Percentiles rank a stretch among this genome's conserved stretches.
These are phyloP conservation scores for Lachnellula subtilissima DNA, from an alignment of 2,329 filamentous ascomycete species.

Conservation along the genomic window DNA sequence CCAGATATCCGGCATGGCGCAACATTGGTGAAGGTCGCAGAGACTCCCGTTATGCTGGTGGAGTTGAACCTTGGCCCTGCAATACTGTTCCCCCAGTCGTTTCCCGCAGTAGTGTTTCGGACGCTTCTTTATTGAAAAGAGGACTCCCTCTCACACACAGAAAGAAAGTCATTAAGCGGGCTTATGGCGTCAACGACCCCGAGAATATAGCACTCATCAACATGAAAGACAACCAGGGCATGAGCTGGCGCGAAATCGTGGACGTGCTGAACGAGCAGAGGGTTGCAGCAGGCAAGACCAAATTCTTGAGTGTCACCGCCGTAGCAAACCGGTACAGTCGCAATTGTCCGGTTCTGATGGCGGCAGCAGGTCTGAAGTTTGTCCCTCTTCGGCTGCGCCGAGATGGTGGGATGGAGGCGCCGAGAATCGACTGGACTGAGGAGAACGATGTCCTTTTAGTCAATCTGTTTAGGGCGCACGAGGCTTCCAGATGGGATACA, in stretches of 20 bases:
- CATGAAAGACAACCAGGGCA: slow-evolving; percentile 19
- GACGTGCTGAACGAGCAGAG: slow-evolving; percentile 21
- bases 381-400: slow-evolving; percentile 19
- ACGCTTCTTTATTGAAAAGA: slow-evolving; percentile 25
- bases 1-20: neutral
- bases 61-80: slow-evolving; percentile 15
- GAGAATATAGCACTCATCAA: slow-evolving; percentile 31
- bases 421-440: slow-evolving; percentile 14
- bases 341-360: slow-evolving; percentile 29
- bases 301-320: slow-evolving; percentile 20
- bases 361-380: slow-evolving; percentile 22
- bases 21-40: slow-evolving; percentile 5
- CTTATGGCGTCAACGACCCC: slow-evolving; percentile 29
- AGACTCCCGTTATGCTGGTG: slow-evolving; percentile 21
- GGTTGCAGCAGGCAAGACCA: slow-evolving; percentile 13
- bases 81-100: slow-evolving; percentile 18
- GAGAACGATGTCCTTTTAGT: slow-evolving; percentile 20
- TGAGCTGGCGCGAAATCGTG: slow-evolving; percentile 22
- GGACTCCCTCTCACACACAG: slow-evolving; percentile 13
- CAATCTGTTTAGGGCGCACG: slow-evolving; percentile 12
- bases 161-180: slow-evolving; percentile 21
- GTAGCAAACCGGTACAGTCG: slow-evolving; percentile 29
- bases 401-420: neutral
- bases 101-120: slow-evolving; percentile 13
- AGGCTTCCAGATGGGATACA: slow-evolving; percentile 19